Evolutionary conservation across 768 basidiomycete species (phyloP), one percentile per base, ranked within the genome.

Genomic region (Boletus reticuloceps): DNA sequence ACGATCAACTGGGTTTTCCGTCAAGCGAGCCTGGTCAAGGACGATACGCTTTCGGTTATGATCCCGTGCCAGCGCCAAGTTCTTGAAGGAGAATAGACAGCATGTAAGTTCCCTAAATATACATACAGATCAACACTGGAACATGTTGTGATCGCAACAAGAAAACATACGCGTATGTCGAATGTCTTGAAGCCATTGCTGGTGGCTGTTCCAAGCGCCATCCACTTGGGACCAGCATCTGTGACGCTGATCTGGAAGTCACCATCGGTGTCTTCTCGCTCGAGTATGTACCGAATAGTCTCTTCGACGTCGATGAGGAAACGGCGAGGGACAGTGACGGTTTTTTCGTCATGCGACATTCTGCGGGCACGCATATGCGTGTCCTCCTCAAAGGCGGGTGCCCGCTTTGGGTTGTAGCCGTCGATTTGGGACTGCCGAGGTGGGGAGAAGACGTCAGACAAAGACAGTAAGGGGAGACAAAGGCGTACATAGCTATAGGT

Each of bases 131-230:
- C 50, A 61, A 54, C 47, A 58, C 34, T 53, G 55, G 17, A 42
- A 52, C 20, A 36, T 17, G 56, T 16, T 20, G 42, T 19, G 29
- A 54, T 25, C 14, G 40, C n/a, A 22, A 44, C 39, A 47, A 39
- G 36, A 54, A 10, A 2, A 70, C 82, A 60, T 70, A 93, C 91
- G 43, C 96, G 81, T 58, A 98, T 93, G 73, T 99, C 96, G 70
- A 97, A 97, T 4, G 88, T 88, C 77, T 98, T 98, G 85, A 92
- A 95, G 17, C 95, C 96, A 72, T 99, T 99, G 72, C 91, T 94
- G 5, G 94, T 94, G 10, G 94, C 96, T 1, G 96, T 99, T 17
- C 96, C 96, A 51, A 99, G 80, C 0, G 95, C 85, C 81, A 98
- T 88, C 69, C 96, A 82, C 77, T 98, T 99, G 13, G 95, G 95